Conservation (phyloP, 352 stramenopile genomes). For the Pythium chondricola region DNA sequence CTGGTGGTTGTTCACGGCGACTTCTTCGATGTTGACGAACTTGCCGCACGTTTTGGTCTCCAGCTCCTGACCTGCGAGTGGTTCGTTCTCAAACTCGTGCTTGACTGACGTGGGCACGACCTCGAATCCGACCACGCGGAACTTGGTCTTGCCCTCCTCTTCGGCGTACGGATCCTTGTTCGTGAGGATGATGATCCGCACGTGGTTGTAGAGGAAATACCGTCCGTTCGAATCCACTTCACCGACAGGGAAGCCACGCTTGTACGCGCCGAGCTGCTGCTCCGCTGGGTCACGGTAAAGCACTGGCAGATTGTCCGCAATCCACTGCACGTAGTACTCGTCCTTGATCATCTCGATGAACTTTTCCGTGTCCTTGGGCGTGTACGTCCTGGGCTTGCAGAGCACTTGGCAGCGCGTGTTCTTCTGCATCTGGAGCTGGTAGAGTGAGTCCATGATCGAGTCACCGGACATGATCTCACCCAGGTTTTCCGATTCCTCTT, state of each 20-base stretch:
- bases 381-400: conserved; percentile 86
- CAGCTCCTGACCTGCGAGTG: conserved; percentile 71
- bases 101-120: conserved; percentile 94
- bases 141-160: conserved; percentile 55
- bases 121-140: conserved; percentile 94
- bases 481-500: conserved; percentile 88
- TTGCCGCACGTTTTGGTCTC: conserved; percentile 82
- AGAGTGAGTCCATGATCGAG: conserved; percentile 89
- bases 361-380: conserved; percentile 57
- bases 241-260: conserved; percentile 91
- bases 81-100: conserved; percentile 87
- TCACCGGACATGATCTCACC: conserved; percentile 91
- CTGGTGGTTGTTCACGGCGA: conserved; percentile 76
- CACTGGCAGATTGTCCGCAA: conserved; percentile 90
- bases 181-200: conserved; percentile 93
- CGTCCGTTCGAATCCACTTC: conserved; percentile 88
- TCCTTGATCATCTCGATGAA: conserved; percentile 92
- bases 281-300: conserved; percentile 77
- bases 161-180: conserved; percentile 80
- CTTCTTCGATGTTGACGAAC: conserved; percentile 85
- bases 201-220: conserved; percentile 98
- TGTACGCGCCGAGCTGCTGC: conserved; percentile 69
- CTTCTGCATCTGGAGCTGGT: conserved; percentile 86
- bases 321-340: conserved; percentile 94
- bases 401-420: conserved; percentile 86